Conservation (phyloP, 2,329 filamentous ascomycete species). For the Colletotrichum sp. region DNA sequence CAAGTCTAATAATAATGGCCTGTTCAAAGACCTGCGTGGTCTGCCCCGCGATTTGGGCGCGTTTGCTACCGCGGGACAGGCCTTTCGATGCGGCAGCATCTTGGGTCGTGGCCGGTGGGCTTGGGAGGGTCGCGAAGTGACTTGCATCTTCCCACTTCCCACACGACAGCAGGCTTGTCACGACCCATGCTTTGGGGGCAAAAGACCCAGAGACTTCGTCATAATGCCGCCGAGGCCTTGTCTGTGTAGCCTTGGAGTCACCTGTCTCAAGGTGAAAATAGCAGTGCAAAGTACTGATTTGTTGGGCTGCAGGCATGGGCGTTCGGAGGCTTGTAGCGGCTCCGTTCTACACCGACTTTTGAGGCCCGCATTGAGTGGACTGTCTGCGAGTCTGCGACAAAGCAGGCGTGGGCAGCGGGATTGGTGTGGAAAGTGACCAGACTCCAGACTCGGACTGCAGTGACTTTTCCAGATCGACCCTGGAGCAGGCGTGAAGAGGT, state of each 20-base stretch:
- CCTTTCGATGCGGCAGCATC: neutral
- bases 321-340: conserved; percentile 2
- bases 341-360: conserved; percentile 25
- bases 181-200: neutral
- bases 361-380: conserved; percentile 23
- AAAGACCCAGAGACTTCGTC: conserved; percentile 7
- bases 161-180: conserved; percentile 1
- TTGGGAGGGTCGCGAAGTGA: conserved; percentile 14
- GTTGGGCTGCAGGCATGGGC: conserved; percentile 19
- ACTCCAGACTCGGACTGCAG: conserved; percentile 6
- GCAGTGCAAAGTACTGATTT: conserved; percentile 9
- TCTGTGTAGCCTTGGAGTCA: neutral
- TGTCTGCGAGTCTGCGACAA: conserved; percentile 19
- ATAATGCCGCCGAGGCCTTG: neutral
- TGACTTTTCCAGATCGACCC: neutral
- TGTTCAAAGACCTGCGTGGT: neutral
- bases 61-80: neutral
- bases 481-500: neutral
- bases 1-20: neutral
- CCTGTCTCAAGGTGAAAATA: neutral
- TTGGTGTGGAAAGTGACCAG: conserved; percentile 2
- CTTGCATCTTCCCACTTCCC: conserved; percentile 20
- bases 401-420: conserved; percentile 2
- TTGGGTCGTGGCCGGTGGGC: neutral
- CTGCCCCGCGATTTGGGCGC: conserved; percentile 15